A percentile compares a stretch with the other conserved stretches of the same genome.
Conservation (phyloP, 2,329 filamentous ascomycete species). For the Colletotrichum falcatum region DNA sequence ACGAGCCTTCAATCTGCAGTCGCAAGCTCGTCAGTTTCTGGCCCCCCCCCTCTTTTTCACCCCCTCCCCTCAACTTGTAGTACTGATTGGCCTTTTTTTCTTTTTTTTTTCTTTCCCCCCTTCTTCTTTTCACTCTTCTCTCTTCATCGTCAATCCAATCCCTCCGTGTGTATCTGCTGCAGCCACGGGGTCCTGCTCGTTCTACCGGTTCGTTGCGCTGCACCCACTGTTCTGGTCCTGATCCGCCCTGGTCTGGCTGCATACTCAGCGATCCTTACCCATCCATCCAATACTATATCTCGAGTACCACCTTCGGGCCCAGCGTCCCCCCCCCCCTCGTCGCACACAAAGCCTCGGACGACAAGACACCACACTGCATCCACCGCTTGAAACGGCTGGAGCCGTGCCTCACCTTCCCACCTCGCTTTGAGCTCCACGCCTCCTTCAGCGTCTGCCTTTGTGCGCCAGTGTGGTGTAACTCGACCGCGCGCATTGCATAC, state of each 20-base stretch:
- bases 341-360: conserved; percentile 32
- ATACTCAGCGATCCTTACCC: conserved; percentile 30
- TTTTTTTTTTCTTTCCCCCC: background rate
- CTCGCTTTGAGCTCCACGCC: conserved; percentile 37
- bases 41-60: conserved; percentile 12
- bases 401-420: conserved; percentile 25
- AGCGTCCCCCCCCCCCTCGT: conserved; percentile 8
- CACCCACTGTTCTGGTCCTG: conserved; percentile 35
- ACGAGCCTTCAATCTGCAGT: conserved; percentile 32
- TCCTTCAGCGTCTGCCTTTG: conserved; percentile 17
- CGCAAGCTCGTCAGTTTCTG: conserved; percentile 35
- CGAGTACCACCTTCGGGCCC: conserved; percentile 32
- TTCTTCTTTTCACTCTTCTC: conserved; percentile 31
- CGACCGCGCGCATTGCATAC: conserved; percentile 29
- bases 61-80: background rate
- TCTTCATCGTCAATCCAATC: conserved; percentile 28
- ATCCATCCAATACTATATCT: conserved; percentile 23
- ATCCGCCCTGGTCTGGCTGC: conserved; percentile 39
- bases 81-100: background rate
- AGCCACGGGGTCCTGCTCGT: conserved; percentile 3
- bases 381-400: conserved; percentile 36
- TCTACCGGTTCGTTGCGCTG: conserved; percentile 27
- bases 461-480: conserved; percentile 34
- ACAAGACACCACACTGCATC: conserved; percentile 28
- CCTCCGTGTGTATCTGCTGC: conserved; percentile 19